These are phyloP conservation scores for Thymus quinquecostatus DNA, from an alignment of 257 asterid genomes.

Conservation along the genomic window DNA sequence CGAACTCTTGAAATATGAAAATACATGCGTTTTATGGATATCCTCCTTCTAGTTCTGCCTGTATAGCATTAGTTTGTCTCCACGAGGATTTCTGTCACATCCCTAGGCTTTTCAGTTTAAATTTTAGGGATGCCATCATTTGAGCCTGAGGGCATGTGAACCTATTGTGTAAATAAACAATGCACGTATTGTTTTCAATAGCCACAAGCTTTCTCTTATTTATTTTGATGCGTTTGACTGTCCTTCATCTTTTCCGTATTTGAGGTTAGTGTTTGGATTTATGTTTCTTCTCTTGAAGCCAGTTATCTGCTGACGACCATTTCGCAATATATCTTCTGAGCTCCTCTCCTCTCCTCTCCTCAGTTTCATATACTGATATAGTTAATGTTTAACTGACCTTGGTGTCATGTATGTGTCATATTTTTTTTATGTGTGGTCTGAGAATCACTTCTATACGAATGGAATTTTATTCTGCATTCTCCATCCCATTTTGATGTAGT, in stretches of 20 bases:
- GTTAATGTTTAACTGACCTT: not conserved
- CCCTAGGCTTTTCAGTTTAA: not conserved
- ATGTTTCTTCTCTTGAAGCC: not conserved
- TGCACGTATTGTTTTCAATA: not conserved
- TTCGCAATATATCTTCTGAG: not conserved
- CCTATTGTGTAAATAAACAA: not conserved
- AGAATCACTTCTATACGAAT: not conserved
- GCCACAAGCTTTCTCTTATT: not conserved
- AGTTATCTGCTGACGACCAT: not conserved
- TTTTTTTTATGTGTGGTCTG: too few species aligned
- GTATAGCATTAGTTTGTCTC: not conserved
- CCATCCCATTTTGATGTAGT: not conserved
- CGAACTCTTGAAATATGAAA: not conserved
- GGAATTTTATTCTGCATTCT: not conserved
- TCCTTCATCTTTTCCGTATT: not conserved
- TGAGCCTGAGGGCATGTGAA: not conserved
- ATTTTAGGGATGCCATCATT: not conserved
- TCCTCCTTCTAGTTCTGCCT: conserved; percentile 3
- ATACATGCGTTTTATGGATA: not conserved
- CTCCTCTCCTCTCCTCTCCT: not conserved
- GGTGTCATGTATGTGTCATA: not conserved
- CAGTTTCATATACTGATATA: conserved; percentile 7
- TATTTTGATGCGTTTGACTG: not conserved
- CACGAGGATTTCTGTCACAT: conserved; percentile 11
- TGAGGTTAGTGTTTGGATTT: not conserved